These are phyloP conservation scores for Epichloe aotearoae DNA, from an alignment of 2,329 filamentous ascomycete species.

Conservation along the genomic window DNA sequence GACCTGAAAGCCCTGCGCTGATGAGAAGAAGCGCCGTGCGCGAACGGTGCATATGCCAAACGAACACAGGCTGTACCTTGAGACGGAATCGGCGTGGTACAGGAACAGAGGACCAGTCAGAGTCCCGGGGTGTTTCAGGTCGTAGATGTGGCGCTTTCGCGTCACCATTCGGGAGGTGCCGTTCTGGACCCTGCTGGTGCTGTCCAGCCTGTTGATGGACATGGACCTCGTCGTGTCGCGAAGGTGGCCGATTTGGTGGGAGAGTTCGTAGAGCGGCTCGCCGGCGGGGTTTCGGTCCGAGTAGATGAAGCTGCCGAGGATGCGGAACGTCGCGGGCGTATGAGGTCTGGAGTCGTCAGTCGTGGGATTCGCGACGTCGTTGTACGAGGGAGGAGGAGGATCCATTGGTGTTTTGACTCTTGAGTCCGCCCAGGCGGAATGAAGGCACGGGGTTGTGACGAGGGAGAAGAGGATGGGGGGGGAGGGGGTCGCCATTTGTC, in stretches of 20 bases:
- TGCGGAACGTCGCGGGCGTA: constrained; percentile 19
- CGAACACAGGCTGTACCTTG: constrained; percentile 15
- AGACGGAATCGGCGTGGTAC: constrained; percentile 20
- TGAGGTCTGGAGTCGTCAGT: constrained; percentile 1
- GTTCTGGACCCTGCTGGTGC: constrained; percentile 10
- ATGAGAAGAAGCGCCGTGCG: constrained; percentile 9
- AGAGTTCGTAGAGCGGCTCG: constrained; percentile 23
- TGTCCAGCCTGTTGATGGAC: constrained; percentile 19
- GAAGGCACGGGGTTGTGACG: no score
- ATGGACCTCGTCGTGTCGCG: constrained; percentile 19
- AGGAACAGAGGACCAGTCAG: constrained; percentile 16
- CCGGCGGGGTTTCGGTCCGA: constrained; percentile 13
- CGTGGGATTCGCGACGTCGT: no score
- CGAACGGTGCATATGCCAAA: constrained; percentile 18
- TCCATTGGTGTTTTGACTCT: no score
- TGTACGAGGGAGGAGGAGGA: no score
- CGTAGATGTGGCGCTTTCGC: constrained; percentile 20
- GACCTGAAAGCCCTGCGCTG: constrained; percentile 15
- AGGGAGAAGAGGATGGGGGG: no score
- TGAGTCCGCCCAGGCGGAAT: no score
- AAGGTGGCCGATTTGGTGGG: constrained; percentile 20
- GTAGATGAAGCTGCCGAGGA: constrained; percentile 22
- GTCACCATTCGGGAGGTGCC: constrained; percentile 12
- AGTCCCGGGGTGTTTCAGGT: constrained; percentile 19
- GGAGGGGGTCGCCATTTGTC: no score